These are phyloP conservation scores for Diaporthe humulicola DNA, from an alignment of 2,329 filamentous ascomycete species.

Conservation along the genomic window DNA sequence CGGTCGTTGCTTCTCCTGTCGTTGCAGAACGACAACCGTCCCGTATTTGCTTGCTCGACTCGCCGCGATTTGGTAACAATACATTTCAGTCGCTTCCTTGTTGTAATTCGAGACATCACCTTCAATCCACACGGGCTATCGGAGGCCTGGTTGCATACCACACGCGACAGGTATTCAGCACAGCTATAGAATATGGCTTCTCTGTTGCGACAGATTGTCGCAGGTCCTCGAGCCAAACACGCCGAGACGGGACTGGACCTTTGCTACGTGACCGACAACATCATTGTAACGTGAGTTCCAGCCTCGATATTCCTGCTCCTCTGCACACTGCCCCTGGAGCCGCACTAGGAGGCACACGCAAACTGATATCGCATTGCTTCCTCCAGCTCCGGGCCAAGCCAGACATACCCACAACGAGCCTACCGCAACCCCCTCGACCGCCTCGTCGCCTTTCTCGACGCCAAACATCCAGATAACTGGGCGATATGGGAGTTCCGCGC, in stretches of 20 bases:
- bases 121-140: neutral
- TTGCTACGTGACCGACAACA: conserved; percentile 93
- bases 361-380: conserved; percentile 49
- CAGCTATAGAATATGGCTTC: conserved; percentile 68
- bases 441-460: conserved; percentile 89
- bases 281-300: conserved; percentile 69
- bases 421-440: conserved; percentile 94
- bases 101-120: neutral
- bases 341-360: neutral
- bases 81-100: neutral
- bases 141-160: too few species aligned
- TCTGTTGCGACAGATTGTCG: conserved; percentile 90
- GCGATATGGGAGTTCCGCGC: conserved; percentile 98
- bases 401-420: conserved; percentile 89
- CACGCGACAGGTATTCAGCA: neutral
- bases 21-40: neutral
- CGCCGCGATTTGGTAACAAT: neutral
- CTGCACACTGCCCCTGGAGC: neutral
- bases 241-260: conserved; percentile 91
- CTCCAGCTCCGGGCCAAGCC: conserved; percentile 87
- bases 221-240: conserved; percentile 86
- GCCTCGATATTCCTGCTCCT: neutral
- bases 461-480: conserved; percentile 87
- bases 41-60: neutral
- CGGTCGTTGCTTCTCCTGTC: neutral